Base-by-base conservation (phyloP, 257 asterid genomes). In the Osmanthus fragrans region DNA sequence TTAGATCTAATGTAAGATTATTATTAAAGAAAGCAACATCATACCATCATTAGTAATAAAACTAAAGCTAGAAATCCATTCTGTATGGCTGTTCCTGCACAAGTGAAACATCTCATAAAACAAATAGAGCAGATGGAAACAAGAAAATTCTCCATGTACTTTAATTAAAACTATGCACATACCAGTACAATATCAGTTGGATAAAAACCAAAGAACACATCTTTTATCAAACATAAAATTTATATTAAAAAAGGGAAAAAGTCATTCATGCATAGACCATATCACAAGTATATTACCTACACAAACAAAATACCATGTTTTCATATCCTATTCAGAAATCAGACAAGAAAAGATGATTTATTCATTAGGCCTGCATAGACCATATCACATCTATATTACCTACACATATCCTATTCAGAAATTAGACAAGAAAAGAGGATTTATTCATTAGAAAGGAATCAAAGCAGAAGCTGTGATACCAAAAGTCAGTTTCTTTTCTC, bases 31-130 rank as follows among this genome's bases (percentile, higher is more conserved):
- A 18, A 36, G 76, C 19, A 49, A 34, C 73, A 75, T 70, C 39
- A 64, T 86, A 88, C 89, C 92, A 88, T 86, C 76, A 69, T 51
- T 29, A 71, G 76, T 65, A 64, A 45, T 70, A 39, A 29, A 33
- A 51, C 21, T 71, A 69, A 36, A 78, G 47, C 79, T 85, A 87
- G 73, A 79, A 77, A 63, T 70, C 73, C 87, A 87, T 87, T 85
- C 75, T 60, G 67, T 16, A 33, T 27, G 40, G 56, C 70, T 65
- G 73, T 85, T 75, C 86, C 91, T 85, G 89, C 87, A 83, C 76
- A 80, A 74, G 63, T 49, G 73, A 71, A 51, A 51, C 63, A 51
- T 51, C 63, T 51, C 21, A 51, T 51, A 18, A 51, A 16, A 0
- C 63, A 51, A 16, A 49, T 15, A 18, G n/a, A 18, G 15, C 6